Evolutionary conservation across 2,329 filamentous ascomycete species (phyloP), one percentile per base, ranked within the genome.

Genomic region (Paramyrothecium sp.): DNA sequence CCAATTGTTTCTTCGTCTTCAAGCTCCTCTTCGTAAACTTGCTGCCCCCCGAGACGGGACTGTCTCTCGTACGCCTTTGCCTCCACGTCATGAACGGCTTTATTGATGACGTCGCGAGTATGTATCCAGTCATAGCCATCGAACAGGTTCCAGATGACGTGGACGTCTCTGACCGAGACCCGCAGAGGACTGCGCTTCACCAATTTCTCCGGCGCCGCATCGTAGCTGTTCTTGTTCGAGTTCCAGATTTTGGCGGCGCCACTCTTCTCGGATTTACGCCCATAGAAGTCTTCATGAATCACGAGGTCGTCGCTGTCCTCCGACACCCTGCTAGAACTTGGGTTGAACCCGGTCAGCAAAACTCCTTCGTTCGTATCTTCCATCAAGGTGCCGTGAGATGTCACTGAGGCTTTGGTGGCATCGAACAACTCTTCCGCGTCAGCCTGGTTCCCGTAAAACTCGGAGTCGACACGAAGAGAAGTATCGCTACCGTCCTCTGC

Each of bases 71-170:
- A 86, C 1, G 92, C 92, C 70, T 89, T 91, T 48, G 82, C 81
- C 73, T 99, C 92, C 2, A 99, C 89, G 54, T 96, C 88, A 58
- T 95, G 87, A 2, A 99, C 92, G 7, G 92, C 92, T 68, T 94
- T 90, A 21, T 88, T 87, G 56, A 99, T 97, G 3, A 89, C 86
- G 60, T 95, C 89, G 48, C 94, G 85, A 1, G 96, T 99, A 48
- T 86, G 84, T 64, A 88, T 85, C 96, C 96, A 99, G 73, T 99
- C 96, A 70, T 97, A 99, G 1, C 95, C 95, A 76, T 99, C 95
- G 72, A 95, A 97, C 1, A 99, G 78, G 68, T 99, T 96, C 95
- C 95, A 99, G 58, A 98, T 97, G 54, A 97, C 78, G 69, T 98
- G 92, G 7, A 97, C 88, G 68, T 97, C 92, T 23, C 91, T 88